These are phyloP conservation scores for Paraleonurus japonicus DNA, from an alignment of 257 asterid species.

Conservation along the genomic window DNA sequence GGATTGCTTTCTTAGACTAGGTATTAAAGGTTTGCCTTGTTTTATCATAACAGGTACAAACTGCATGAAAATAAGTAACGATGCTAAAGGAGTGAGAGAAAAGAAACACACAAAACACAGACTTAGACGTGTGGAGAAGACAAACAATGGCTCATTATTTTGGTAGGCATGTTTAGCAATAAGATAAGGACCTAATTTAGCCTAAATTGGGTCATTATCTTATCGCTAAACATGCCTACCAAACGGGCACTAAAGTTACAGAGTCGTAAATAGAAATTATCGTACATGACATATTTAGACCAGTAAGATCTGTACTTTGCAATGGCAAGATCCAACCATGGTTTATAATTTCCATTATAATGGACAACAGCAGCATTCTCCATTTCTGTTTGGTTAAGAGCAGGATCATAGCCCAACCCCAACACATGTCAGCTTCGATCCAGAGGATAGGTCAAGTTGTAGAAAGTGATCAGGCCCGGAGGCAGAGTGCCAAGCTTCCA, in stretches of 20 bases:
- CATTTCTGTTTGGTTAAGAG: slow-evolving; percentile 79
- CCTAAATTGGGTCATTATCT: slow-evolving; percentile 32
- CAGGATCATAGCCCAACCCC: slow-evolving; percentile 97
- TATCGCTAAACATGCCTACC: no score
- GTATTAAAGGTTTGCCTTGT: neutral
- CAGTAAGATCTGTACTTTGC: slow-evolving; percentile 81
- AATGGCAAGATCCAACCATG: slow-evolving; percentile 97
- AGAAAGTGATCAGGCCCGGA: slow-evolving; percentile 89
- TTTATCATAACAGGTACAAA: neutral
- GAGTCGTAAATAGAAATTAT: slow-evolving; percentile 60
- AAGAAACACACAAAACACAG: neutral
- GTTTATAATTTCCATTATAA: slow-evolving; percentile 91
- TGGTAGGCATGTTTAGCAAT: no score
- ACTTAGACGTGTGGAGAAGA: neutral
- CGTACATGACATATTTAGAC: slow-evolving; percentile 67
- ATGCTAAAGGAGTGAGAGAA: neutral
- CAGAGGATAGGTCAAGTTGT: slow-evolving; percentile 83
- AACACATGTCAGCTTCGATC: slow-evolving; percentile 89
- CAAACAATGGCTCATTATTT: no score
- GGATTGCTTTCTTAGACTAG: neutral
- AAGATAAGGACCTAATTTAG: no score
- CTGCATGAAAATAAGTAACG: no score
- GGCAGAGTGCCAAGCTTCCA: slow-evolving; percentile 98
- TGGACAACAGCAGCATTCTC: slow-evolving; percentile 89
- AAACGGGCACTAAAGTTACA: slow-evolving; percentile 56